Conservation (phyloP, 1,284 basidiomycete genomes). For the Pseudozyma sp. region DNA sequence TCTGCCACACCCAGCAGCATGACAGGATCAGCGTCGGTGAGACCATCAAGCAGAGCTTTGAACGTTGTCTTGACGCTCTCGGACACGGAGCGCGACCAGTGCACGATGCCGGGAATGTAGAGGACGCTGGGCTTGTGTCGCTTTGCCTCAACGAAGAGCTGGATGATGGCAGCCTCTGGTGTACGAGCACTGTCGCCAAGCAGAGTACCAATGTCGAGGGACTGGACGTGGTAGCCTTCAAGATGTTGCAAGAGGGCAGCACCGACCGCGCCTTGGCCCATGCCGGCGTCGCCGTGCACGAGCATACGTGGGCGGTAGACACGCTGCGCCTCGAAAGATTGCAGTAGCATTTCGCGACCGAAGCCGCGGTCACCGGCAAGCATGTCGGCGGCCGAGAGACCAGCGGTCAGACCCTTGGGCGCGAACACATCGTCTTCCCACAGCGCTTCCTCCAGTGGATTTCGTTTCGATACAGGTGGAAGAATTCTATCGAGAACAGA, state of each 20-base stretch:
- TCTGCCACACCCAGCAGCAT: constrained; percentile 90
- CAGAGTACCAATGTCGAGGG: constrained; percentile 87
- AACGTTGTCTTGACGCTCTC: constrained; percentile 88
- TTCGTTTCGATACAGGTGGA: constrained; percentile 69
- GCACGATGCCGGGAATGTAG: constrained; percentile 88
- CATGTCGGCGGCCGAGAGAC: constrained; percentile 46
- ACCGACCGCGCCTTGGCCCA: constrained; percentile 91
- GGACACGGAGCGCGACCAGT: constrained; percentile 86
- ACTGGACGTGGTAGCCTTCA: constrained; percentile 95
- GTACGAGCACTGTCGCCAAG: constrained; percentile 90
- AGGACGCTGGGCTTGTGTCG: constrained; percentile 95
- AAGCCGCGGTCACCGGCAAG: constrained; percentile 55
- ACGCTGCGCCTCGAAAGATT: constrained; percentile 90
- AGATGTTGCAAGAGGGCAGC: constrained; percentile 91
- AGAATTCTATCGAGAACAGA: constrained; percentile 73
- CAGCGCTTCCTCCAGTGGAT: constrained; percentile 88
- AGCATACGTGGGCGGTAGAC: constrained; percentile 91
- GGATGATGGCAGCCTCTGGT: constrained; percentile 90
- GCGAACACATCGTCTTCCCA: constrained; percentile 74
- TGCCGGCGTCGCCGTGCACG: constrained; percentile 83
- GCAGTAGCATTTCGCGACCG: constrained; percentile 60
- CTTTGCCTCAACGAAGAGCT: constrained; percentile 97
- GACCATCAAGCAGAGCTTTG: constrained; percentile 87
- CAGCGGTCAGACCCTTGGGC: constrained; percentile 71
- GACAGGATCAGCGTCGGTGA: constrained; percentile 90